Percentiles rank a stretch among this genome's conserved stretches.
Evolutionary conservation across 1,284 basidiomycete species (phyloP).

Genomic region (Pisolithus thermaeus): DNA sequence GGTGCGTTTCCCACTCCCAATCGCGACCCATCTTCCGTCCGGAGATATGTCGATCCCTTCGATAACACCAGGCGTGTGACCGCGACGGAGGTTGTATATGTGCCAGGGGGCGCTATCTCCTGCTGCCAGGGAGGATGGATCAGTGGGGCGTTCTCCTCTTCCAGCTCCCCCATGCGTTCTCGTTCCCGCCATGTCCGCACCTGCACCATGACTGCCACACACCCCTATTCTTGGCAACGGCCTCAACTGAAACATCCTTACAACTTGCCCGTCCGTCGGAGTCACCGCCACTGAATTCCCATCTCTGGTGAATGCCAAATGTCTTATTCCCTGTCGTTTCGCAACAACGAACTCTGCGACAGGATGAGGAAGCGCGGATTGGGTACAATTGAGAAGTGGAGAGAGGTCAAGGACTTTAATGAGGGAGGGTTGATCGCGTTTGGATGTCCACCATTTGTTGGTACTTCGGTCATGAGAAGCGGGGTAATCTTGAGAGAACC

Average conservation of each 20-base stretch:
- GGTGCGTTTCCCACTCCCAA: constrained; percentile 60
- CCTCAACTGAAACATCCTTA: constrained; percentile 50
- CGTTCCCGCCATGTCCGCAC: constrained; percentile 6
- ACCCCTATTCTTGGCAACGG: constrained; percentile 31
- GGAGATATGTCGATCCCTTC: constrained; percentile 51
- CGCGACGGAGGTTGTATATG: constrained; percentile 65
- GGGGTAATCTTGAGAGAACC: constrained; percentile 1
- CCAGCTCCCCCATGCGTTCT: too few relatives aligned
- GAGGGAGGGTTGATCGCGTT: constrained; percentile 29
- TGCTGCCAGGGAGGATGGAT: constrained; percentile 1
- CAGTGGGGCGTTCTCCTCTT: neutral
- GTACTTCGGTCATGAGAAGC: constrained; percentile 7
- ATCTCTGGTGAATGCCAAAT: constrained; percentile 53
- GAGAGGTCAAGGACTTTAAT: constrained; percentile 54
- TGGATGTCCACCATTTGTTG: constrained; percentile 1
- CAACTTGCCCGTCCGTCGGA: constrained; percentile 54
- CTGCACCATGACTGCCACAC: constrained; percentile 7
- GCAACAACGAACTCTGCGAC: constrained; percentile 46
- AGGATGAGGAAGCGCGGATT: constrained; percentile 23
- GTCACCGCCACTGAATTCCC: constrained; percentile 56
- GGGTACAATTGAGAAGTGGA: constrained; percentile 27
- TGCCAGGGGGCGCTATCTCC: constrained; percentile 44
- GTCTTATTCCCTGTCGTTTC: constrained; percentile 43
- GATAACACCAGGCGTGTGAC: constrained; percentile 64
- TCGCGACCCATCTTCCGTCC: constrained; percentile 67